phyloP scores from a whole-genome alignment of 2,329 filamentous ascomycete species.

The Thyridium curvatum region DNA sequence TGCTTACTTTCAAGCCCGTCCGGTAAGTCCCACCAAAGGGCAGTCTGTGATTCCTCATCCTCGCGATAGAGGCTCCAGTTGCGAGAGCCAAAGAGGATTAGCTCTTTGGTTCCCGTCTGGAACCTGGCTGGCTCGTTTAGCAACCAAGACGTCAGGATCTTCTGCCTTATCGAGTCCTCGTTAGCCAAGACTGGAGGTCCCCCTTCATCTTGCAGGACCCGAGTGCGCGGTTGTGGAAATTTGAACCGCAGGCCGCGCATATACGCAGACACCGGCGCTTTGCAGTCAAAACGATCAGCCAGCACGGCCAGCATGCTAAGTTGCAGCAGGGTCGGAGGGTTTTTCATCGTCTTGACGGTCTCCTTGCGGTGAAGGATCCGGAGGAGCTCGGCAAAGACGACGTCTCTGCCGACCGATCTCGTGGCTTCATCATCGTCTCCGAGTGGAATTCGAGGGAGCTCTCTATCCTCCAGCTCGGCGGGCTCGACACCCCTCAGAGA shows the following conservation, averaged over 20 bases:
- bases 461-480: conserved; percentile 32
- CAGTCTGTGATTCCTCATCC: conserved; percentile 17
- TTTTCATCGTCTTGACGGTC: conserved; percentile 19
- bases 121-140: conserved; percentile 57
- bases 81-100: conserved; percentile 59
- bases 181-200: conserved; percentile 16
- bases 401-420: conserved; percentile 50
- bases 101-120: conserved; percentile 54
- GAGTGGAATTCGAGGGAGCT: conserved; percentile 60
- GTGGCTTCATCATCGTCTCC: conserved; percentile 65
- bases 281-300: conserved; percentile 67
- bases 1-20: conserved; percentile 57
- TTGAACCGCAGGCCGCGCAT: conserved; percentile 46
- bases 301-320: conserved; percentile 63
- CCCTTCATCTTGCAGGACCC: conserved; percentile 31
- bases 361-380: conserved; percentile 56
- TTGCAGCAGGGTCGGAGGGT: conserved; percentile 49
- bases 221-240: conserved; percentile 38
- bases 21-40: conserved; percentile 69
- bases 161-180: conserved; percentile 64
- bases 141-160: conserved; percentile 59
- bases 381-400: conserved; percentile 61
- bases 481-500: conserved; percentile 38
- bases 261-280: conserved; percentile 46
- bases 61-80: conserved; percentile 41